These are phyloP conservation scores for Zanthoxylum bungeanum DNA, from an alignment of 345 rosid species.

Conservation along the genomic window DNA sequence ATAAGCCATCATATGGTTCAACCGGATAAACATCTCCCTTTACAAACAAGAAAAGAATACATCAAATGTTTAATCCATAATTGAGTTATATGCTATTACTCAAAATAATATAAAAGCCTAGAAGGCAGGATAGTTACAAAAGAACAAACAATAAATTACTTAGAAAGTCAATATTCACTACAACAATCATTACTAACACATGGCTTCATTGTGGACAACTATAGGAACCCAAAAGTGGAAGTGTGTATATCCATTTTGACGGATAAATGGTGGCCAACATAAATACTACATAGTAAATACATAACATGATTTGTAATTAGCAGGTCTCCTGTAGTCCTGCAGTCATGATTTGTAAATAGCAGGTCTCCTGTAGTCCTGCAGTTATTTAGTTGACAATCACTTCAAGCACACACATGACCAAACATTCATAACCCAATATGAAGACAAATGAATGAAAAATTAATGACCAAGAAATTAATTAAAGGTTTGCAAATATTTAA, in stretches of 20 bases:
- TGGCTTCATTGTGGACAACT: background rate
- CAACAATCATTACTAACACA: background rate
- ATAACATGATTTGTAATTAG: background rate
- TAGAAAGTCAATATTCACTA: background rate
- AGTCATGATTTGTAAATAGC: background rate
- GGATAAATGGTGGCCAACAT: background rate
- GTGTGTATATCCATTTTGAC: background rate
- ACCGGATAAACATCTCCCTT: conserved; percentile 88
- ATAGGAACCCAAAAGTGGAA: background rate
- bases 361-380: background rate
- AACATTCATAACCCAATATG: background rate
- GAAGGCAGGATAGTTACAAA: background rate
- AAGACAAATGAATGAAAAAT: background rate
- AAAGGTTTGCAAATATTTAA: background rate
- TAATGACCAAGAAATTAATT: background rate
- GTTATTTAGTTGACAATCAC: background rate
- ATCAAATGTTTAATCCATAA: conserved; percentile 2
- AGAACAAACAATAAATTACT: background rate
- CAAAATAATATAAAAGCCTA: background rate
- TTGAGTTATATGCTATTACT: background rate
- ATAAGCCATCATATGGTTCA: conserved; percentile 47
- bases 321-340: too few species aligned
- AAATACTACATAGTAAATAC: background rate
- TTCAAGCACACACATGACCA: background rate
- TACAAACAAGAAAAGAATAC: conserved; percentile 4